Evolutionary conservation across 768 basidiomycete genomes (phyloP), one percentile per base, ranked within the genome.

Genomic region (Boletus reticuloceps): DNA sequence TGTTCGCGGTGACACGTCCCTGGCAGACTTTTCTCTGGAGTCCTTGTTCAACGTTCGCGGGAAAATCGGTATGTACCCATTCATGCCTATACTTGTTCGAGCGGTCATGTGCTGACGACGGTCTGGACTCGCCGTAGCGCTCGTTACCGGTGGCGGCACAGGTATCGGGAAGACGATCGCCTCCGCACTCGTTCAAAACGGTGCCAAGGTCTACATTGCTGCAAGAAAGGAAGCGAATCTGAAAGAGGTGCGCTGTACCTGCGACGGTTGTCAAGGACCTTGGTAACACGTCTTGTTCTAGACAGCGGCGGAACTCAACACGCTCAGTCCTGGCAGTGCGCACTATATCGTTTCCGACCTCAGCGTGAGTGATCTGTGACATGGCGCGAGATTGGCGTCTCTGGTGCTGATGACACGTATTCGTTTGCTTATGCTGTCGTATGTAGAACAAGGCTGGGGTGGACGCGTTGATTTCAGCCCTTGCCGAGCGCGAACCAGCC

Each of bases 81-180:
- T 20, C 42, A 34, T 46, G 29, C 32, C 31, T n/a, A 13, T 32
- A 4, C 31, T 1, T 31, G 16, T 6, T 13, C 4, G 25, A 16
- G 13, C 29, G 41, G 25, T 39, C 47, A 29, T 29, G 29, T 34
- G 6, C 1, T 46, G 9, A 48, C 53, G 13, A 61, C 40, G 22
- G 3, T 16, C 8, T 11, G 39, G 8, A 49, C 25, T 19, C n/a
- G 3, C n/a, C 10, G 16, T 43, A 88, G 89, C 87, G 47, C 82
- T 92, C 44, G 82, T 92, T 19, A 93, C 90, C 2, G 92, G 92
- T 3, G 92, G 92, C 20, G 84, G 88, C 46, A 86, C 87, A 39
- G 92, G 92, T 1, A 82, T 95, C 43, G 92, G 92, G 9, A 85
- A 82, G 64, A 87, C 91, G 82, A 92, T 94, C 62, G 91, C 93